Base-by-base conservation (phyloP, 345 rosid species). In the Nasturtium officinale region DNA sequence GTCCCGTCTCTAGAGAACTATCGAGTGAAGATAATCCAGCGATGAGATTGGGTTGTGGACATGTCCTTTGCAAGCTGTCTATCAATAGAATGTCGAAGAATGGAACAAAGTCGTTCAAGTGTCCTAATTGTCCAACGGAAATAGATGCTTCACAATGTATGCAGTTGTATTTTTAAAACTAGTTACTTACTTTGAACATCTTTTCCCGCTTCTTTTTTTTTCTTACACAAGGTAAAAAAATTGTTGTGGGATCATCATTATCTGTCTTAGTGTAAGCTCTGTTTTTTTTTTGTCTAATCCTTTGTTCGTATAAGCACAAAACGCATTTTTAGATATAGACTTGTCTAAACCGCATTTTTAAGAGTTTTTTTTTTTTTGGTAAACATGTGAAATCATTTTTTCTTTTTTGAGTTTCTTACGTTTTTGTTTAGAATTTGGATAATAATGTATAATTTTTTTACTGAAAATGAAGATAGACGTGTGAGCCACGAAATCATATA, bases 1-100 rank as follows among this genome's bases (percentile, higher is more conserved):
- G 90, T 61, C 90, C 93, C 0, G 89, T 88, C 5, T 82, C 82
- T 0, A 86, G 82, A 79, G 93, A 88, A 71, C 89, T 85, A 61
- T 79, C 89, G 0, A 82, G 81, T 0, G 89, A 82, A 1, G 87
- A 81, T 2, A 88, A 88, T 63, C 93, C 87, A 0, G 86, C 93
- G 2, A 83, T 88, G 87, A 52, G 85, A 83, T 76, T 88, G 86
- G 2, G 79, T 0, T 88, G 93, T 9, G 89, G 90, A 20, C 93
- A 88, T 21, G 92, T 86, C 7, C 85, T 87, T 29, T 84, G 88
- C 79, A 81, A 79, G 79, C 85, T 82, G 50, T 77, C 90, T n/a
- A 82, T 88, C 51, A 81, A 77, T 53, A 84, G 82, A 83, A 85
- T 88, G 86, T 84, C 87, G 13, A 84, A 81, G 80, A 84, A 83